A percentile compares a stretch with the other conserved stretches of the same genome.
Evolutionary conservation across 805 yeast species (phyloP).

Genomic region (Isabelozyma gotoi): DNA sequence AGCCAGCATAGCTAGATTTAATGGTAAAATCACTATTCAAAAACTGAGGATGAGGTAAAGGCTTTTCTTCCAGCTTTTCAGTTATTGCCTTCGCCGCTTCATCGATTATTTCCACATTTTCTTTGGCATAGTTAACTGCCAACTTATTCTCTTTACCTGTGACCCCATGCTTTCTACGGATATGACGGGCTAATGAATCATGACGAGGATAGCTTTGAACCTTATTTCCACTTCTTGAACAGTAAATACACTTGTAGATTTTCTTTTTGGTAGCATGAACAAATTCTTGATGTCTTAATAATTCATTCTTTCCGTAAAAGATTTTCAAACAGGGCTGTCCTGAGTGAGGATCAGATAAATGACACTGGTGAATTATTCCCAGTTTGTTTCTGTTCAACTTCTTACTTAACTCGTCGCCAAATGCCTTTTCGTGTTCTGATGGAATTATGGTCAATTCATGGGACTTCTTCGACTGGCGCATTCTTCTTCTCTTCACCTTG

Average conservation of each 20-base stretch:
- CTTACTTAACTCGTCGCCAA: conserved; percentile 10
- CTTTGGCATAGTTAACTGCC: conserved; percentile 45
- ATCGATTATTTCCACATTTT: conserved; percentile 38
- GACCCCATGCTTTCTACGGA: conserved; percentile 43
- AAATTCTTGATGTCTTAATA: conserved; percentile 44
- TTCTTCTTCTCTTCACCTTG: conserved; percentile 1
- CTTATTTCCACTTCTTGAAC: conserved; percentile 29
- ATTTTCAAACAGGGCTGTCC: conserved; percentile 35
- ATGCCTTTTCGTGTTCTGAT: conserved; percentile 2
- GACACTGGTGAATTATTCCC: conserved; percentile 42
- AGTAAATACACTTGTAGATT: conserved; percentile 41
- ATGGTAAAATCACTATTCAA: conserved; percentile 29
- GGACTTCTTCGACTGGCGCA: conserved; percentile 3
- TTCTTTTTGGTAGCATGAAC: conserved; percentile 46
- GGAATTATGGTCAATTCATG: neutral
- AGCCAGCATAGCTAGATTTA: conserved; percentile 29
- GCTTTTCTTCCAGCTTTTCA: conserved; percentile 11
- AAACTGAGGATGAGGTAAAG: conserved; percentile 30
- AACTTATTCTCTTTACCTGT: conserved; percentile 44
- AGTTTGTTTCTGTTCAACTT: conserved; percentile 12
- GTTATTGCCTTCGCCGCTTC: conserved; percentile 11
- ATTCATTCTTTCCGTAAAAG: conserved; percentile 44
- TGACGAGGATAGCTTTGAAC: conserved; percentile 44
- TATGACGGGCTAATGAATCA: conserved; percentile 44
- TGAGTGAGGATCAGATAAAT: conserved; percentile 32